Evolutionary conservation across 2,329 filamentous ascomycete species (phyloP).

Genomic region (Hypoxylon sp.): DNA sequence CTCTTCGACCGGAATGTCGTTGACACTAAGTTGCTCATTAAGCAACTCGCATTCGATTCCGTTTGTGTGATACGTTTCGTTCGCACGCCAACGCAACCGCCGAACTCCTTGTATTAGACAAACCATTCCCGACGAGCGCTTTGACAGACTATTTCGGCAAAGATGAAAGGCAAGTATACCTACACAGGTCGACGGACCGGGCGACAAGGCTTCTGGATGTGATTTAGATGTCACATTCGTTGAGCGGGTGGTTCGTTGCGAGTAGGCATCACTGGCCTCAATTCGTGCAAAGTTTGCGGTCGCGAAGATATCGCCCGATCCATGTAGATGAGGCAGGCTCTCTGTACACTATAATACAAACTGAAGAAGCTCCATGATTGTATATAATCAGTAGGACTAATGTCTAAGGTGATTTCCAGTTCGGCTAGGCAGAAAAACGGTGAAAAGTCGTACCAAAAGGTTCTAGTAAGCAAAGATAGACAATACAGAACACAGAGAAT

Average conservation of each 20-base stretch:
- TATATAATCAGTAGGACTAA: background rate
- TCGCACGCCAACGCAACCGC: background rate
- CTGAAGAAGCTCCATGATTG: background rate
- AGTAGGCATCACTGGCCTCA: conserved; percentile 2
- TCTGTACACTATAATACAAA: conserved; percentile 7
- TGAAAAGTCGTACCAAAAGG: background rate
- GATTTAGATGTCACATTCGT: background rate
- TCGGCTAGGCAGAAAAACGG: background rate
- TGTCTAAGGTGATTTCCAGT: background rate
- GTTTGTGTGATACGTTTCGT: background rate
- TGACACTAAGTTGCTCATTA: background rate
- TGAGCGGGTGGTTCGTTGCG: background rate
- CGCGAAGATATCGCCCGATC: background rate
- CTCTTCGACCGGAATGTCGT: background rate
- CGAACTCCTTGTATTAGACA: conserved; percentile 1
- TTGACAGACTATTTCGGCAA: background rate
- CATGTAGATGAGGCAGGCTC: conserved; percentile 6
- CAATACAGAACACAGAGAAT: too few species aligned
- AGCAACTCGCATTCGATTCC: background rate
- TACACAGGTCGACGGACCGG: background rate
- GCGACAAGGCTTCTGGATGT: background rate
- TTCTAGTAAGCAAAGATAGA: background rate
- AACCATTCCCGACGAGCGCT: background rate
- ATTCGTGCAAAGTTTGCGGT: background rate
- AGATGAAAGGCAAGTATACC: background rate